Base-by-base conservation (phyloP, 108 stramenopile genomes). In the Pseudonitzschia multiseries region DNA sequence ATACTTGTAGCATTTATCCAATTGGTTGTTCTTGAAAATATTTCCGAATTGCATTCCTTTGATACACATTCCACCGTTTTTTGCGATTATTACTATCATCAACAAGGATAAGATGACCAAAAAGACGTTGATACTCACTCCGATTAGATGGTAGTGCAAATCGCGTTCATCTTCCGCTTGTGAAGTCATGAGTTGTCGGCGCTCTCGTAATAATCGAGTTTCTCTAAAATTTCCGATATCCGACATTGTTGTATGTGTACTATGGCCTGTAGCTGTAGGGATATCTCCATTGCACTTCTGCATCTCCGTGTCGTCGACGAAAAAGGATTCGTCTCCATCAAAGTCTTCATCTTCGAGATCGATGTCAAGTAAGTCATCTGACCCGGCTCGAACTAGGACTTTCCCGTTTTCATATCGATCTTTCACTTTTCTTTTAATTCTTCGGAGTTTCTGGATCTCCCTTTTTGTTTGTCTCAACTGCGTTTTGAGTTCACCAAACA, bases 61-160 rank as follows among this genome's bases (percentile, higher is more conserved):
- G 51, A 82, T 68, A 31, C 81, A 82, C 54, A 77, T 64, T 29
- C 81, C 81, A 29, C 76, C 69, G 51, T 62, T 74, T 28, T 65
- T 68, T 8, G 53, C 68, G 27, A 82, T 70, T 43, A 77, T 44
- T 31, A 69, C 15, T 57, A 82, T 82, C 29, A 77, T 14, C 63
- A 73, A 27, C 18, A 82, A 31, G 22, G 73, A 65, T 17, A 77
- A 43, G 27, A 69, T 31, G 29, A 73, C 72, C 50, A 73, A 59
- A 14, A 43, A 24, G 40, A 77, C 57, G 67, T 82, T 82, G 43
- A 73, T 57, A 28, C 31, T 43, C 10, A 76, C 75, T n/a, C 76
- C 81, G 6, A 65, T 36, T 31, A 73, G 56, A 32, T 70, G 71
- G 53, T 74, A 70, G 14, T 72, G 68, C 43, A 77, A 56, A 48